A percentile compares a stretch with the other conserved stretches of the same genome.
Evolutionary conservation across 2,329 filamentous ascomycete species (phyloP).

Genomic region (Claviceps lovelessii): DNA sequence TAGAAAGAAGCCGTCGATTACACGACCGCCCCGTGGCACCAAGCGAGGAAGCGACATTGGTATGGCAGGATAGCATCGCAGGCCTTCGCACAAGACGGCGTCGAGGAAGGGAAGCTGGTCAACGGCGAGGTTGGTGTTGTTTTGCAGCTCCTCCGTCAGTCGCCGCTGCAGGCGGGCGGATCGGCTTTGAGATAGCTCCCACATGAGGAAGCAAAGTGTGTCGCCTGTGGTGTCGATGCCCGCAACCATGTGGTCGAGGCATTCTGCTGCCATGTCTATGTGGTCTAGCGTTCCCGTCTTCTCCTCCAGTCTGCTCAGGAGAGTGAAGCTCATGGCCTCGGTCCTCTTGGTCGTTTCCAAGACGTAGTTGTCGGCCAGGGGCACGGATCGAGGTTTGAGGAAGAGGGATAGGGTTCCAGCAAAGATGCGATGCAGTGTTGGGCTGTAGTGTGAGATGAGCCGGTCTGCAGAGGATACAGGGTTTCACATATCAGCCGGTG

Average conservation of each 20-base stretch:
- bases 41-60: slow-evolving; percentile 52
- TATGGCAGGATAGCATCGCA: slow-evolving; percentile 49
- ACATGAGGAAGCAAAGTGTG: slow-evolving; percentile 55
- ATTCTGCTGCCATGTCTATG: slow-evolving; percentile 50
- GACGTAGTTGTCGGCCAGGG: slow-evolving; percentile 45
- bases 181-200: slow-evolving; percentile 49
- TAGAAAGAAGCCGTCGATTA: slow-evolving; percentile 39
- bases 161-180: slow-evolving; percentile 35
- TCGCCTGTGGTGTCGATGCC: slow-evolving; percentile 62
- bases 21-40: slow-evolving; percentile 38
- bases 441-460: slow-evolving; percentile 43
- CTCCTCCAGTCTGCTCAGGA: slow-evolving; percentile 43
- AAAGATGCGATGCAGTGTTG: slow-evolving; percentile 33
- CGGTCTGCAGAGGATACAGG: slow-evolving; percentile 30
- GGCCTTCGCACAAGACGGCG: slow-evolving; percentile 46
- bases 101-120: slow-evolving; percentile 46
- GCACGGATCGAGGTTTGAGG: slow-evolving; percentile 40
- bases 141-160: slow-evolving; percentile 37
- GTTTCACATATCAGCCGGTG: neutral
- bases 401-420: slow-evolving; percentile 32
- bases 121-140: slow-evolving; percentile 23
- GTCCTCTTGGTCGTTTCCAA: slow-evolving; percentile 32
- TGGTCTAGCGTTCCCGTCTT: slow-evolving; percentile 32
- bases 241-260: slow-evolving; percentile 56
- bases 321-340: slow-evolving; percentile 37